Base-by-base conservation (phyloP, 805 yeast genomes). In the Barnettozyma botsteinii region DNA sequence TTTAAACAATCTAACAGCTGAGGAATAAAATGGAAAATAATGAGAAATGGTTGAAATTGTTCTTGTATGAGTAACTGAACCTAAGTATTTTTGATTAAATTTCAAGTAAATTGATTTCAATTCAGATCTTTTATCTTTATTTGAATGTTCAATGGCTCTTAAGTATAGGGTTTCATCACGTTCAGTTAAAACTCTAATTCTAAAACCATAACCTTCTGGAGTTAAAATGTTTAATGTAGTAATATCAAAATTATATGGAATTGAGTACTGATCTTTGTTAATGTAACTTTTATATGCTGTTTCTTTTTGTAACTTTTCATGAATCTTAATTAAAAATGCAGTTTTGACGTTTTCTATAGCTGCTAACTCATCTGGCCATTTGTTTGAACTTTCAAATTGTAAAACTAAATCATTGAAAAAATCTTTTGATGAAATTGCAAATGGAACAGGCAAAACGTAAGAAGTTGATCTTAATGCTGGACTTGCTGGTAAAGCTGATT, bases 361-460 rank as follows among this genome's bases (percentile, higher is more conserved):
- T 29, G 70, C 64, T 6, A 87, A 59, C 58, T 93, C 96, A 60
- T 85, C 95, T 3, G 99, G 99, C 99, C 99, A 93, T 59, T 79
- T 79, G n/a, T 76, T 72, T 2, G 96, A 85, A 4, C 85, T 69
- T 64, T 93, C 98, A 60, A 93, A 86, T 61, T 89, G 95, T 27
- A 93, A 58, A 9, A 93, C 71, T 13, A 81, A 79, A 32, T 85
- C 89, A 51, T 83, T 85, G 68, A 86, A 77, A 55, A 83, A 85
- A 54, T 83, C 85, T 5, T 87, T 88, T 50, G 74, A 79, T 3
- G 85, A 70, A 23, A 71, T 68, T 7, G 91, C 87, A 67, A 75
- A 83, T 27, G 96, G 95, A 29, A 78, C 85, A 0, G 98, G 98
- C 47, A 77, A 79, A 40, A 81, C 68, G 5, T 83, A 50, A 1